phyloP scores from a whole-genome alignment of 768 basidiomycete species.

The Boletus edulis region DNA sequence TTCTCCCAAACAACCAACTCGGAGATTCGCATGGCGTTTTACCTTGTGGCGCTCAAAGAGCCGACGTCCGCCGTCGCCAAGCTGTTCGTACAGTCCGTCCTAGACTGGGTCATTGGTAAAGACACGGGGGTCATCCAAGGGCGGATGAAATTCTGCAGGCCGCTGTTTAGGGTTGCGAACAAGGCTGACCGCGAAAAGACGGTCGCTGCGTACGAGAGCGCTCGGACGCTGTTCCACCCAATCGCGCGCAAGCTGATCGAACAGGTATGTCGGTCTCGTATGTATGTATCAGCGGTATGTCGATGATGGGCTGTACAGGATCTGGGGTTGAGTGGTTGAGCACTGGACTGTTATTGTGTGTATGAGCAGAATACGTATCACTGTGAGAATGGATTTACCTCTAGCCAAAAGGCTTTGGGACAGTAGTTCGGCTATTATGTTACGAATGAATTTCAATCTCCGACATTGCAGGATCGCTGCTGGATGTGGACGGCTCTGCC shows the following conservation, averaged over 20 bases:
- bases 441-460: too few relatives aligned
- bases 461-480: too few relatives aligned
- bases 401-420: too few relatives aligned
- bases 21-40: constrained; percentile 54
- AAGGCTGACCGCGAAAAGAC: constrained; percentile 38
- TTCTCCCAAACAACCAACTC: constrained; percentile 44
- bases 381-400: too few relatives aligned
- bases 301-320: constrained; percentile 19
- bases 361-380: too few relatives aligned
- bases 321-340: constrained; percentile 11
- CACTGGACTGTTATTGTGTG: too few relatives aligned
- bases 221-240: constrained; percentile 44
- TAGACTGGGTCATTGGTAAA: constrained; percentile 45
- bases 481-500: too few relatives aligned
- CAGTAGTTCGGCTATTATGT: too few relatives aligned
- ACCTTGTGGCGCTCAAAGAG: constrained; percentile 45
- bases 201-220: constrained; percentile 31
- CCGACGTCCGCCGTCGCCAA: constrained; percentile 32
- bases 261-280: constrained; percentile 34
- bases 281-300: not conserved
- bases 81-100: constrained; percentile 34
- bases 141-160: constrained; percentile 57
- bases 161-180: constrained; percentile 40
- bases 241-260: constrained; percentile 50
- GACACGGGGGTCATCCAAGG: constrained; percentile 44